Base-by-base conservation (phyloP, 345 rosid species). In the Pistacia vera region DNA sequence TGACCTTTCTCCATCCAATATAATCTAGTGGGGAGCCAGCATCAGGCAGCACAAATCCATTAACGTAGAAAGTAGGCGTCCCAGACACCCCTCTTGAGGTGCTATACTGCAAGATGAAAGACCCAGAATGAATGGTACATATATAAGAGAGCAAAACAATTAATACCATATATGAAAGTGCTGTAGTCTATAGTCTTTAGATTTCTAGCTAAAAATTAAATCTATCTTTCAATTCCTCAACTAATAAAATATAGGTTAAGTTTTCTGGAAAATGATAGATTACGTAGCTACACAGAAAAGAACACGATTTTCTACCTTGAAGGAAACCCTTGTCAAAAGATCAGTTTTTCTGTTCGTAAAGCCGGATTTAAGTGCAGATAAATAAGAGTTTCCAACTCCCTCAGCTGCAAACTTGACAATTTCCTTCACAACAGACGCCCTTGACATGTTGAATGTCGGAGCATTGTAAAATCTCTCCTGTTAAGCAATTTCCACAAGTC, bases 381-480 rank as follows among this genome's bases (percentile, higher is more conserved):
- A 74, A 59, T 78, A 86, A 7, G 98, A 86, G 76, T 84, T 85
- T 63, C 98, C 93, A 25, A 89, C 78, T n/a, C 81, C 81, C 62
- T 75, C 76, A 33, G 93, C 68, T 12, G 89, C 85, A 55, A 89
- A 88, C 78, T 90, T 72, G 80, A 85, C 86, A 20, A 93, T 77
- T 65, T 86, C 85, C 41, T 84, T 77, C 72, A 90, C 90, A 63
- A 91, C 86, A 30, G 87, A 76, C 58, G 69, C 82, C 79, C 84
- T 87, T n/a, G 98, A 77, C 75, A 80, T 71, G 85, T 89, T 91
- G 68, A 57, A 63, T 11, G 97, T 92, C 76, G 83, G 82, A 44
- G 83, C 78, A 79, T 90, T 90, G 78, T 90, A 90, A 73, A 91
- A 95, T 78, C 66, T 89, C 66, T 76, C 93, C 97, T 91, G 90